Conservation (phyloP, 2,329 filamentous ascomycete species). For the Domatiomyces globalis region DNA sequence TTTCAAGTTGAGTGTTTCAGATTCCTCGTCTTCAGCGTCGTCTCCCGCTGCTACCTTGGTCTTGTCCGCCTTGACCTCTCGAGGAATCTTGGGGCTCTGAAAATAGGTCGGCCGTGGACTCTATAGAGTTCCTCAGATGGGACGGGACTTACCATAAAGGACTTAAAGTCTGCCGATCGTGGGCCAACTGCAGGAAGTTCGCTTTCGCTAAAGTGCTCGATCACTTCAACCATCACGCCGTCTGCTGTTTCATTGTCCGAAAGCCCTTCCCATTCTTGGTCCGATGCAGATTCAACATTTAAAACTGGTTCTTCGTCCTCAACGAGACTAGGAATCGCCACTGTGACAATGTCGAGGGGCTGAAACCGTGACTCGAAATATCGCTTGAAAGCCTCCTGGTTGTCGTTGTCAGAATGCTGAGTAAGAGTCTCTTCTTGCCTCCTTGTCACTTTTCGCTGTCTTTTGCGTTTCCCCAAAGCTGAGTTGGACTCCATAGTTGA, state of each 20-base stretch:
- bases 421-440: not conserved
- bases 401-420: not conserved
- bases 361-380: not conserved
- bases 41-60: constrained; percentile 6
- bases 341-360: not conserved
- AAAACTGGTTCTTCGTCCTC: not conserved
- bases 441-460: not conserved
- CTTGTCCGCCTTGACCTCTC: constrained; percentile 3
- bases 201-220: not conserved
- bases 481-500: not conserved
- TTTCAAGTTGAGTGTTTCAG: constrained; percentile 56
- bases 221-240: not conserved
- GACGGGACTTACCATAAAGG: constrained; percentile 52
- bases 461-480: not conserved
- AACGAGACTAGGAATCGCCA: not conserved
- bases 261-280: not conserved
- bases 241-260: not conserved
- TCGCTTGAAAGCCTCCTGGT: not conserved
- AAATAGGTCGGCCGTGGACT: constrained; percentile 7
- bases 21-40: constrained; percentile 30
- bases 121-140: constrained; percentile 1
- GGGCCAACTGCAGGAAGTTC: not conserved
- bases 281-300: not conserved
- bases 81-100: not conserved
- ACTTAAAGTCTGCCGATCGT: constrained; percentile 51